Percentiles rank a stretch among this genome's conserved stretches.
Conservation (phyloP, 352 stramenopile species). For the Phytophthora pinifolia region DNA sequence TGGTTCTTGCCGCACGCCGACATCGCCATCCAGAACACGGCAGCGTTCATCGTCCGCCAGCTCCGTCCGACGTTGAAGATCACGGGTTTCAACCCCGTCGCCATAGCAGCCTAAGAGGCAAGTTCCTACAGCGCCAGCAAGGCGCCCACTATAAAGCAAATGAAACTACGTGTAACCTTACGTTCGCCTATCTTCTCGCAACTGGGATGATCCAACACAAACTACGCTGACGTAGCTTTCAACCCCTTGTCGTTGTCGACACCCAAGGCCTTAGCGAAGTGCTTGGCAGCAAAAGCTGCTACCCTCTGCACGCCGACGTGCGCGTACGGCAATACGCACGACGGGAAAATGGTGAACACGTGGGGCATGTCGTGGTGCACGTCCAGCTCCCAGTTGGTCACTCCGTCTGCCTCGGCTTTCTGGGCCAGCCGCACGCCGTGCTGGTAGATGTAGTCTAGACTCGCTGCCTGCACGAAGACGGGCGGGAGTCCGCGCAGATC, state of each 20-base stretch:
- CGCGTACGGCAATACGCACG: slow-evolving; percentile 39
- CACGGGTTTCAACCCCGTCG: slow-evolving; percentile 17
- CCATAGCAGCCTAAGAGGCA: slow-evolving; percentile 27
- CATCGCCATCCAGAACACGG: slow-evolving; percentile 32
- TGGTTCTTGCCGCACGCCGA: slow-evolving; percentile 38
- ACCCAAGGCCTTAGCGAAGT: slow-evolving; percentile 16
- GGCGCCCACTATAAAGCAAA: slow-evolving; percentile 3
- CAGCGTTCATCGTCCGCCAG: slow-evolving; percentile 34
- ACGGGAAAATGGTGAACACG: slow-evolving; percentile 42
- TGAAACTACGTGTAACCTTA: slow-evolving; percentile 1
- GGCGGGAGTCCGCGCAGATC: slow-evolving; percentile 44
- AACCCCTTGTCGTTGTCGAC: too few relatives aligned
- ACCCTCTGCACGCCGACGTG: slow-evolving; percentile 31
- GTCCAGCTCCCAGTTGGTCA: slow-evolving; percentile 45
- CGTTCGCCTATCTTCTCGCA: too few relatives aligned
- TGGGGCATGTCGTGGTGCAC: slow-evolving; percentile 42
- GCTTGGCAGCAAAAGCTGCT: slow-evolving; percentile 38
- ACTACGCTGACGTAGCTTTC: slow-evolving; percentile 15
- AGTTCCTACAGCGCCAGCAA: background rate
- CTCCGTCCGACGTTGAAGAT: slow-evolving; percentile 24
- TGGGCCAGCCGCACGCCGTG: slow-evolving; percentile 31
- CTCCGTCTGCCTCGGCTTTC: slow-evolving; percentile 41
- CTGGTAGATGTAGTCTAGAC: slow-evolving; percentile 42
- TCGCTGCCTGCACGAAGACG: slow-evolving; percentile 45
- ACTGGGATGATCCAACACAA: background rate